Percentiles rank a stretch among this genome's conserved stretches.
Evolutionary conservation across 257 asterid species (phyloP).

Genomic region (Thymus quinquecostatus): DNA sequence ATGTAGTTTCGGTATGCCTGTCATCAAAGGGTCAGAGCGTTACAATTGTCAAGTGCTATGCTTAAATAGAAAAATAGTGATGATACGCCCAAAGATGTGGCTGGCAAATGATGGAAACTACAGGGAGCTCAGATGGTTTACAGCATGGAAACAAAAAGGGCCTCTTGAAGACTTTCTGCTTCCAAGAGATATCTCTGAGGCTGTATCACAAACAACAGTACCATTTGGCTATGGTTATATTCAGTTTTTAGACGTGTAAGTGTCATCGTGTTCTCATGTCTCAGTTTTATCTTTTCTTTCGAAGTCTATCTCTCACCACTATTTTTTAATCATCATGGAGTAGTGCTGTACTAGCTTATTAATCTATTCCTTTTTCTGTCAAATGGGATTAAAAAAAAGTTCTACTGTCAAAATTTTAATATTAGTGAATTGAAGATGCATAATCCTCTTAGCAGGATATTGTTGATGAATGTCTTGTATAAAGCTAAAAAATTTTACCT

Average conservation of each 20-base stretch:
- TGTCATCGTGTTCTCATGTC: not conserved
- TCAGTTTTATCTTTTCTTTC: not conserved
- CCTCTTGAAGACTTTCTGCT: slow-evolving; percentile 78
- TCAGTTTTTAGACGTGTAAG: slow-evolving; percentile 87
- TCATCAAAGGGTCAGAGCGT: slow-evolving; percentile 83
- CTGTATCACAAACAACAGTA: slow-evolving; percentile 61
- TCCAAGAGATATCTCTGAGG: slow-evolving; percentile 73
- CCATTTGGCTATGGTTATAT: slow-evolving; percentile 91
- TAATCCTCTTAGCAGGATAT: not conserved
- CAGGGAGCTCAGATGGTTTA: slow-evolving; percentile 92
- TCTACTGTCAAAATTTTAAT: not conserved
- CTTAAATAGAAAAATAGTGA: slow-evolving; percentile 73
- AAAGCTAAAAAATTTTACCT: not conserved
- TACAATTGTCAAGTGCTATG: slow-evolving; percentile 90
- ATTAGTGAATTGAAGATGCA: slow-evolving; percentile 5
- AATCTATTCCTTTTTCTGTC: not conserved
- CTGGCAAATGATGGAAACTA: slow-evolving; percentile 92
- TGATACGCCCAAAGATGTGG: slow-evolving; percentile 97
- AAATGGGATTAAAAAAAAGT: not conserved
- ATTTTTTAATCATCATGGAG: not conserved
- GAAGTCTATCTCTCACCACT: not conserved
- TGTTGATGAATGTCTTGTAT: slow-evolving; percentile 6
- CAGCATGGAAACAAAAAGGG: slow-evolving; percentile 86
- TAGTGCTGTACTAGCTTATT: slow-evolving; percentile 1
- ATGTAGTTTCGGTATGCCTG: slow-evolving; percentile 95